Evolutionary conservation across 2,329 filamentous ascomycete genomes (phyloP).

Genomic region (Alternaria tenuissima): DNA sequence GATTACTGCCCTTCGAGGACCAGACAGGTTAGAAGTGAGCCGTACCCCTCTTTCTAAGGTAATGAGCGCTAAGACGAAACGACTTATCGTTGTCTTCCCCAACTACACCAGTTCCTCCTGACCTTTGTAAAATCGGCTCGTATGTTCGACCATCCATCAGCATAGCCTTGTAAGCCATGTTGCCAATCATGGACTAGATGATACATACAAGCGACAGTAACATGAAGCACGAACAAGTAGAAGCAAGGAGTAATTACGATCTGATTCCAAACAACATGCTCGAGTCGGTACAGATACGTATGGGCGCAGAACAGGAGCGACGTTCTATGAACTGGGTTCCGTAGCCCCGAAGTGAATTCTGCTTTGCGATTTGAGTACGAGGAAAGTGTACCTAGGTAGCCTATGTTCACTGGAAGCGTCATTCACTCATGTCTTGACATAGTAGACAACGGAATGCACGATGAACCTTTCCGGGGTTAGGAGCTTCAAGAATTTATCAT

Average conservation of each 20-base stretch:
- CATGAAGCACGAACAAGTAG: constrained; percentile 55
- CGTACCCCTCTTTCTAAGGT: constrained; percentile 10
- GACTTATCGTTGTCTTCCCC: neutral
- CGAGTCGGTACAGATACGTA: neutral
- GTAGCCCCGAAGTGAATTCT: neutral
- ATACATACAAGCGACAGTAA: constrained; percentile 52
- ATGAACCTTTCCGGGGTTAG: neutral
- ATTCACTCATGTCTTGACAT: neutral
- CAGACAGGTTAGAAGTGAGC: constrained; percentile 10
- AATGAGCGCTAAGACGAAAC: constrained; percentile 3
- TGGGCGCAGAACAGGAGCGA: neutral
- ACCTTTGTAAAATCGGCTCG: neutral
- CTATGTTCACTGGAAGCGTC: neutral
- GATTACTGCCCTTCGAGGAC: constrained; percentile 1
- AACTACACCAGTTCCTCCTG: neutral
- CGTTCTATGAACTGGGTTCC: no score
- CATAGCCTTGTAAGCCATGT: constrained; percentile 17
- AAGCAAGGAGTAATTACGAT: constrained; percentile 52
- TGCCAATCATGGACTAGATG: constrained; percentile 42
- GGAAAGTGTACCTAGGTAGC: neutral
- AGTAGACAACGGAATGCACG: neutral
- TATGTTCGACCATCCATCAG: neutral
- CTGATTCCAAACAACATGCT: constrained; percentile 37
- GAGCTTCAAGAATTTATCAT: neutral
- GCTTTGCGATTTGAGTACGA: neutral